Evolutionary conservation across 1,139 yeast genomes (phyloP), one percentile per base, ranked within the genome.

Genomic region (Sugiyamaella novakii): DNA sequence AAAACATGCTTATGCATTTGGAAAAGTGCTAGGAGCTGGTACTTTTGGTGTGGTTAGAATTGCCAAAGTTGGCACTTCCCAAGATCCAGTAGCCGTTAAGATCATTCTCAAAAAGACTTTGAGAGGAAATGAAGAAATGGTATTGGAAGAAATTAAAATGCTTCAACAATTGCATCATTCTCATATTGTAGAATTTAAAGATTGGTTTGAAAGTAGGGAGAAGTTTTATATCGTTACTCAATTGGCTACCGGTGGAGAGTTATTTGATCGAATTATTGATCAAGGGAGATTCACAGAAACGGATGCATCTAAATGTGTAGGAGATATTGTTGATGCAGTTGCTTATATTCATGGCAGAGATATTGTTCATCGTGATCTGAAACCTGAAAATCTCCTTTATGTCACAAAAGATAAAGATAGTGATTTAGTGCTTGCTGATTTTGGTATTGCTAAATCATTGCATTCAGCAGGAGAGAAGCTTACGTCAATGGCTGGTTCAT

Each of bases 171-270:
- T 89, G 57, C 65, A 78, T 51, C 95, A 88, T 64, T 89, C 89
- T 2, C 86, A 89, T 65, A 87, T 89, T 54, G 94, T 89, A 14
- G 81, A 81, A 22, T 85, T 88, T 65, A 74, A 82, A 53, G 96
- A 87, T 62, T 87, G 94, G 92, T 89, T 88, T 66, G 97, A 89
- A 68, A 79, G 87, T 40, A 81, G 80, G 62, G 95, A 70, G 38
- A 69, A 70, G 62, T 67, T 64, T 55, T 70, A 68, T 52, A 63
- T 70, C 53, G 74, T 70, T 35, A 70, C 73, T 21, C 83, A 81
- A 63, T 72, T 88, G 61, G 95, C 96, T 24, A 83, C 87, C 1
- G 97, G 97, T 18, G 97, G 97, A 35, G 97, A 89, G 66, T 71
- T 89, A 54, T 89, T 89, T 65, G 96, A 88, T 59, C 71, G 96